Evolutionary conservation across 371 early-diverging fungal species (phyloP).

Genomic region (Mycotypha africana): DNA sequence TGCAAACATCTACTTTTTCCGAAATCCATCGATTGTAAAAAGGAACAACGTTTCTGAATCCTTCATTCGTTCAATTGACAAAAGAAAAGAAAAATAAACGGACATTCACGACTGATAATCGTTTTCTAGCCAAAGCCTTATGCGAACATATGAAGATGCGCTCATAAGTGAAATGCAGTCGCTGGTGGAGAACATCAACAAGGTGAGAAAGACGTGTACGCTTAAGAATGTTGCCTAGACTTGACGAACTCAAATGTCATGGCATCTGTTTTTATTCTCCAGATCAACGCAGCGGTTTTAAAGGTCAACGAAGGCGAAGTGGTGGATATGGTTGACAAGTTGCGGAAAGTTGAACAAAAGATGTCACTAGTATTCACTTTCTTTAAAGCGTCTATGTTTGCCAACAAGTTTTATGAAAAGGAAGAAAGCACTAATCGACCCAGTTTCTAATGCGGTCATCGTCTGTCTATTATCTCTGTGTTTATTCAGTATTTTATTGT

Average conservation of each 20-base stretch:
- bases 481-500: too few species aligned
- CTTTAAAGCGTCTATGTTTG: conserved; percentile 42
- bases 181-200: conserved; percentile 29
- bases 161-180: conserved; percentile 28
- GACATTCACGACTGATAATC: too few species aligned
- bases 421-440: conserved; percentile 26
- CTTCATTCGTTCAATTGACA: too few species aligned
- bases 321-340: conserved; percentile 29
- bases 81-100: too few species aligned
- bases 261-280: neutral
- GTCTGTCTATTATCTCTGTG: too few species aligned
- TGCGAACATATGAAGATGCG: conserved; percentile 37
- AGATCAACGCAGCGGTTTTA: conserved; percentile 37
- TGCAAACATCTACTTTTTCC: too few species aligned
- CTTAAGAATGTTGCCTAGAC: too few species aligned
- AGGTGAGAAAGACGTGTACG: conserved; percentile 8
- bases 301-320: conserved; percentile 35
- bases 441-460: neutral
- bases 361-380: conserved; percentile 41
- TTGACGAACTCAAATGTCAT: too few species aligned
- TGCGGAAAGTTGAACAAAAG: conserved; percentile 42
- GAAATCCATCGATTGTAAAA: too few species aligned
- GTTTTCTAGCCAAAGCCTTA: too few species aligned
- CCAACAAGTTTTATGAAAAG: conserved; percentile 7
- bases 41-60: too few species aligned